These are phyloP conservation scores for Geotrichum phurueaensis DNA, from an alignment of 1,139 yeast species.

Conservation along the genomic window DNA sequence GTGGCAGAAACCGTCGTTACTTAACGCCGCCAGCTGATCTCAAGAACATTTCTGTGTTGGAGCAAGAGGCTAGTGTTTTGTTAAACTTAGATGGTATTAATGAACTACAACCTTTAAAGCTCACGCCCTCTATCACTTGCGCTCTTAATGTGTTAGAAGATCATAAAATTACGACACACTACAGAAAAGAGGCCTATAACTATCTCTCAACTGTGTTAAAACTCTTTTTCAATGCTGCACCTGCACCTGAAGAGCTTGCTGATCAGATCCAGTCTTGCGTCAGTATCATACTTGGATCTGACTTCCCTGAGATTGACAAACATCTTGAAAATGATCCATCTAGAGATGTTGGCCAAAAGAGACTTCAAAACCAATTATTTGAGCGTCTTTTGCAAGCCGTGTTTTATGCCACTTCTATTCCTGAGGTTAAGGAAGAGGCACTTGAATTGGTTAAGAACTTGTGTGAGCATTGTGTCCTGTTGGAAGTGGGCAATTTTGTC, in stretches of 20 bases:
- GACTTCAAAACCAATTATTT: conserved; percentile 54
- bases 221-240: conserved; percentile 61
- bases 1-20: conserved; percentile 89
- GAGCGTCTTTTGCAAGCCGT: conserved; percentile 57
- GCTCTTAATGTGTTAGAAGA: conserved; percentile 65
- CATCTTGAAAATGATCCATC: conserved; percentile 18
- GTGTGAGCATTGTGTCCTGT: conserved; percentile 71
- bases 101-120: conserved; percentile 57
- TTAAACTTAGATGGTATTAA: conserved; percentile 67
- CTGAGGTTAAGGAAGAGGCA: conserved; percentile 71
- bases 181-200: conserved; percentile 69
- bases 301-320: conserved; percentile 38
- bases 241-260: conserved; percentile 54
- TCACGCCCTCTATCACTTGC: conserved; percentile 76
- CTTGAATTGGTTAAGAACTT: conserved; percentile 53
- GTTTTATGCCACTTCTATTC: conserved; percentile 69
- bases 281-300: conserved; percentile 47
- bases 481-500: conserved; percentile 70
- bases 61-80: conserved; percentile 63
- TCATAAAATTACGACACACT: conserved; percentile 56
- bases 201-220: conserved; percentile 63
- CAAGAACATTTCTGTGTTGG: conserved; percentile 49
- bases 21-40: conserved; percentile 68
- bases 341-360: conserved; percentile 49
- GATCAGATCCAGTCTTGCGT: conserved; percentile 43